Percentiles rank a stretch among this genome's conserved stretches.
phyloP scores from a whole-genome alignment of 495 filamentous ascomycete genomes.

The Sphaerosporella brunnea region DNA sequence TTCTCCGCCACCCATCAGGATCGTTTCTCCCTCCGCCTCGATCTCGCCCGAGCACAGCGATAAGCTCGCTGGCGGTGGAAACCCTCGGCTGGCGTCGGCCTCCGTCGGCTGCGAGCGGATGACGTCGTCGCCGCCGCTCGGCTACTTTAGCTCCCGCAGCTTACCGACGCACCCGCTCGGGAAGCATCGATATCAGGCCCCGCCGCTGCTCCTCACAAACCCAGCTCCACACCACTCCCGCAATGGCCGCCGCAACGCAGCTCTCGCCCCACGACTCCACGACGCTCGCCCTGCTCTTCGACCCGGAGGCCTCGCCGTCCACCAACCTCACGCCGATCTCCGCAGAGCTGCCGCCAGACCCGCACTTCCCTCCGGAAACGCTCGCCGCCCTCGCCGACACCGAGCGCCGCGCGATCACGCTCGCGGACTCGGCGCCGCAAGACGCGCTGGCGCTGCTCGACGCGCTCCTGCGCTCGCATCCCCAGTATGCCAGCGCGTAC shows the following conservation, averaged over 20 bases:
- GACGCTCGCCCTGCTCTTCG: conserved; percentile 61
- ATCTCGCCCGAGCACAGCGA: background rate
- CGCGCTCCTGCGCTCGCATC: conserved; percentile 38
- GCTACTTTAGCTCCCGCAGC: background rate
- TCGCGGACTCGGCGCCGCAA: conserved; percentile 16
- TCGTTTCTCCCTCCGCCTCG: too few species aligned
- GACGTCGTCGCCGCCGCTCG: background rate
- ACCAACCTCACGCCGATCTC: conserved; percentile 37
- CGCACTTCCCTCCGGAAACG: conserved; percentile 35
- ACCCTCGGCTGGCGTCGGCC: conserved; percentile 9
- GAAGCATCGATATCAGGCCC: background rate
- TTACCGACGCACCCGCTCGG: background rate
- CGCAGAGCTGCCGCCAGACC: conserved; percentile 41
- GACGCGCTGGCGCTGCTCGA: conserved; percentile 28
- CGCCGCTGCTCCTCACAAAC: background rate
- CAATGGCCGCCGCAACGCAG: conserved; percentile 10
- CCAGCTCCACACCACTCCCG: background rate
- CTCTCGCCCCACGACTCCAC: conserved; percentile 53
- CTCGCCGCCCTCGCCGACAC: conserved; percentile 33
- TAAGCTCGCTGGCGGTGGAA: too few species aligned
- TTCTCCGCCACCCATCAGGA: too few species aligned
- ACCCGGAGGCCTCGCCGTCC: conserved; percentile 50
- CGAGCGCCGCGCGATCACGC: conserved; percentile 32
- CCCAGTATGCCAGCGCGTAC: conserved; percentile 52
- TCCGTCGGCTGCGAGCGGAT: conserved; percentile 7